A percentile compares a stretch with the other conserved stretches of the same genome.
Evolutionary conservation across 495 filamentous ascomycete genomes (phyloP).

Genomic region (Pyrenopolyporus hunteri): DNA sequence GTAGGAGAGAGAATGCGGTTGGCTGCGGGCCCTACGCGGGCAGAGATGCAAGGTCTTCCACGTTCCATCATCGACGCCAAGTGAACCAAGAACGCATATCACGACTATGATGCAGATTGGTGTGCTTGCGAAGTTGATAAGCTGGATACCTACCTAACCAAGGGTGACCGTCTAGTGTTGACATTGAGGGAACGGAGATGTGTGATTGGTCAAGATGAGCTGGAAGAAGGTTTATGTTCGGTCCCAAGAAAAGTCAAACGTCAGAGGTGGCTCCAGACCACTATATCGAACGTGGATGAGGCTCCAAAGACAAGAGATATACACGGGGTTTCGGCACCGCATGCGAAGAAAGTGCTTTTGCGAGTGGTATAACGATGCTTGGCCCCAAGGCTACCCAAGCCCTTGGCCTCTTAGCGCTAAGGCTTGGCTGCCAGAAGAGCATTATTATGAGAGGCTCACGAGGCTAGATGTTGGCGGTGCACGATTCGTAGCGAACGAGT

Average conservation of each 20-base stretch:
- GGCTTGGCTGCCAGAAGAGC: constrained; percentile 19
- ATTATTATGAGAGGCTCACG: constrained; percentile 9
- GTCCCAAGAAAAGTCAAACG: constrained; percentile 30
- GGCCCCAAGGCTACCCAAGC: constrained; percentile 22
- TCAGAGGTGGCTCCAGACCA: constrained; percentile 19
- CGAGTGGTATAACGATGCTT: constrained; percentile 12
- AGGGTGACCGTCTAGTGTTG: constrained; percentile 10
- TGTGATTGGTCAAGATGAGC: constrained; percentile 13
- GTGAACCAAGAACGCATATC: constrained; percentile 35
- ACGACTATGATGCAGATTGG: constrained; percentile 18
- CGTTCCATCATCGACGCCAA: constrained; percentile 30
- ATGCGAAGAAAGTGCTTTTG: neutral
- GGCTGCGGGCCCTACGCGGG: constrained; percentile 7
- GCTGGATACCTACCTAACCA: no score
- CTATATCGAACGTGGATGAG: constrained; percentile 22
- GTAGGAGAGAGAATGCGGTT: neutral
- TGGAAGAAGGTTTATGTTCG: constrained; percentile 4
- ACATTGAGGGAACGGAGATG: neutral
- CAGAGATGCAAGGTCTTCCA: constrained; percentile 8
- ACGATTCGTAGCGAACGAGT: neutral
- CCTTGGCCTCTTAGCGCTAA: constrained; percentile 31
- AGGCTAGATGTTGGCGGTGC: neutral
- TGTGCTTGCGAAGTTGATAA: constrained; percentile 22
- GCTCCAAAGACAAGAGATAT: constrained; percentile 23
- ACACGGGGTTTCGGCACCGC: constrained; percentile 7